These are phyloP conservation scores for Spongospora subterranea DNA, from an alignment of 208 protist species.

Conservation along the genomic window DNA sequence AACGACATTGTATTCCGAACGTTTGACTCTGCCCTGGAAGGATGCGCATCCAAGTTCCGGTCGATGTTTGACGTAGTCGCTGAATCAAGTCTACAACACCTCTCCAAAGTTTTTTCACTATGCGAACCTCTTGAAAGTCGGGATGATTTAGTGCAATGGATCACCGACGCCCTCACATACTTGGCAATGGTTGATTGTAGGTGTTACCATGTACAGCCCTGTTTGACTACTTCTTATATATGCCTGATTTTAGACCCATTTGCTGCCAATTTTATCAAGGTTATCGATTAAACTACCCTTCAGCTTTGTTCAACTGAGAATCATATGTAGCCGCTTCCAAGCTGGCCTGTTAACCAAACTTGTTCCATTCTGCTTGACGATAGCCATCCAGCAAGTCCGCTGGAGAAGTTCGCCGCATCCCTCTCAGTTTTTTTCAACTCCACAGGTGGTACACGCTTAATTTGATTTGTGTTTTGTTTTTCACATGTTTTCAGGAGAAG, in stretches of 20 bases:
- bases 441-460: not conserved
- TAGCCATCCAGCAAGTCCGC: not conserved
- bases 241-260: not conserved
- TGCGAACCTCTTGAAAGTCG: slow-evolving; percentile 23
- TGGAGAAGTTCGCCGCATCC: not conserved
- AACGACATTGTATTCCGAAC: slow-evolving; percentile 39
- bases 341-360: slow-evolving; percentile 3
- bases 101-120: not conserved
- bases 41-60: not conserved
- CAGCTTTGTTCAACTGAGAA: not conserved
- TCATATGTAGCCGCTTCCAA: slow-evolving; percentile 7
- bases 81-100: not conserved
- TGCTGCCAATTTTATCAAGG: slow-evolving; percentile 34
- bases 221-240: not conserved
- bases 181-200: not conserved
- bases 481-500: not conserved
- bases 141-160: not conserved
- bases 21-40: not conserved
- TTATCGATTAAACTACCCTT: not conserved
- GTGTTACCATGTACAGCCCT: not conserved
- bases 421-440: not conserved
- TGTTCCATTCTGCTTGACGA: not conserved
- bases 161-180: not conserved
- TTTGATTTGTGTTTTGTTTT: not conserved
- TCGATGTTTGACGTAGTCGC: not conserved